Evolutionary conservation across 768 basidiomycete species (phyloP), one percentile per base, ranked within the genome.

Genomic region (Podaxis sp.): DNA sequence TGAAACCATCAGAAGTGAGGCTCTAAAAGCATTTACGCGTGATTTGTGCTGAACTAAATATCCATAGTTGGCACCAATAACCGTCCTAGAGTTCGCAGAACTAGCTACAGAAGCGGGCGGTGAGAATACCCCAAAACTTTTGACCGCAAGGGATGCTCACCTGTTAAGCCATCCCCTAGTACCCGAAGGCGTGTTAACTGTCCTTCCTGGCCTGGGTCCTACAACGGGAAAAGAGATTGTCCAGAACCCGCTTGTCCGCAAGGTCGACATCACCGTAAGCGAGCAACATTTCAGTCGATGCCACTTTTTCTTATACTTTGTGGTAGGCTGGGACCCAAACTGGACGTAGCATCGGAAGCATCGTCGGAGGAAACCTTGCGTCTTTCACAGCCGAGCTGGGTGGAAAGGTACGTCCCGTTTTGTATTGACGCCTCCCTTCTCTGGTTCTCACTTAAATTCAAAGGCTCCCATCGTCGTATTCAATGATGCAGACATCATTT

Each of bases 401-500:
- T 18, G 93, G 93, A 32, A 93, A 94, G 80, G 91, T 86, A 27
- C 36, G 71, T 61, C 14, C 36, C 27, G 11, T 23, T 44, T 6
- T 44, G 18, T 14, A 44, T 28, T 3, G 28, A 50, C 23, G 21
- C 35, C 14, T 44, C 7, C 25, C 48, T 52, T 5, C 37, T 14
- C 59, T 65, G 56, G 61, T 51, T 23, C 44, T 25, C 38, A 57
- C 6, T 18, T 23, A n/a, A 18, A 21, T 32, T 38, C 50, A 54
- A 62, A 92, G 90, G 88, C 93, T 11, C 92, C 93, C 0, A 84
- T 94, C 47, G 69, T 94, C 10, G 77, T 94, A 9, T 94, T 93
- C 67, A 76, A 87, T 53, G 91, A 95, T 68, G 87, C 90, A 5
- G 88, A 93, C 66, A 66, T 91, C 53, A 64, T 74, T 21, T 80